Base-by-base conservation (phyloP, 306 rosid species). In the Prunus dulcis region DNA sequence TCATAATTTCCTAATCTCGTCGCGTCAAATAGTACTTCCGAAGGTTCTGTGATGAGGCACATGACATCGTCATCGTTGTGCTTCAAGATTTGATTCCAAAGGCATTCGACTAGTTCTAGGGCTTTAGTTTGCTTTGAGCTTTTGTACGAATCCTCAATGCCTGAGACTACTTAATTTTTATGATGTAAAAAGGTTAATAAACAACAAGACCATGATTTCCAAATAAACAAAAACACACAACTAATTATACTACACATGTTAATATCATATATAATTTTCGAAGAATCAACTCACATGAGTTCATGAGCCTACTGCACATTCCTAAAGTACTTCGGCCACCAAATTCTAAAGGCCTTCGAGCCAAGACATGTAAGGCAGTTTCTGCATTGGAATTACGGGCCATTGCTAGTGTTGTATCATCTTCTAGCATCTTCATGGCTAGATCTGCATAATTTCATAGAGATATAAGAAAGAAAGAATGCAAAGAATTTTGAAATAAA, bases 1-100 rank as follows among this genome's bases (percentile, higher is more conserved):
- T 84, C 84, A 45, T 50, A 46, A 46, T 80, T 84, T 9, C 87
- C 87, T 12, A 47, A 34, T 14, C 58, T 6, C 6, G 84, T 65
- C 17, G 82, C 87, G 20, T 72, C 77, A 49, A 72, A 56, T 8
- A 80, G 10, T 45, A 73, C n/a, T 1, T 58, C 58, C 3, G 73
- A 13, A 1, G 76, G 82, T 6, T 3, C 0, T n/a, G 6, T 20
- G 23, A 76, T 57, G 51, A 84, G 32, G 9, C 15, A 13, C 22
- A 41, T 53, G 60, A 79, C 67, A 1, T 53, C 12, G 3, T 14
- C 5, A 1, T 72, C 64, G 0, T 19, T 6, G 0, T 38, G 45
- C 13, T 2, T 12, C 17, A 60, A 2, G 11, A 72, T 56, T 22
- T 62, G 27, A n/a, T 47, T 20, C 84, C 84, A 84, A 43, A 72